Percentiles rank a stretch among this genome's conserved stretches.
These are phyloP conservation scores for Neolentinus lepideus DNA, from an alignment of 1,284 basidiomycete genomes.

Conservation along the genomic window DNA sequence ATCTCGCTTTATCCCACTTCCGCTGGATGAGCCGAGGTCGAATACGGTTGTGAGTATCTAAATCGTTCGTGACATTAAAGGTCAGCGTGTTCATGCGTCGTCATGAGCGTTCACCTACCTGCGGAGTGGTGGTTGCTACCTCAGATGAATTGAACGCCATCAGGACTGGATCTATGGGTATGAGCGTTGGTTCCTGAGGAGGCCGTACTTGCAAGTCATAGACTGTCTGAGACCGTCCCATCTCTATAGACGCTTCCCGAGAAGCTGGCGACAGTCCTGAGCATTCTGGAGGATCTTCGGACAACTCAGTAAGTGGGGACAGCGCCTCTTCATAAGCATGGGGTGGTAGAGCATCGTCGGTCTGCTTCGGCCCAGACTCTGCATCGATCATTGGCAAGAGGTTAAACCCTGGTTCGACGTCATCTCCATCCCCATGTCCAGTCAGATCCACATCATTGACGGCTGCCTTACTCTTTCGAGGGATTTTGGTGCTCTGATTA, in stretches of 20 bases:
- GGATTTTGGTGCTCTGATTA: slow-evolving; percentile 9
- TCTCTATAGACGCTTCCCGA: background rate
- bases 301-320: slow-evolving; percentile 3
- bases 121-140: too few relatives aligned
- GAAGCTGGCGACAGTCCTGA: background rate
- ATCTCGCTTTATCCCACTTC: background rate
- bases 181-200: background rate
- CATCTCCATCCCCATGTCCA: background rate
- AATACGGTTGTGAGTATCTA: background rate
- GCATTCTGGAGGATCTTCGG: background rate
- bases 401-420: background rate
- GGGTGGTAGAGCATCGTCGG: background rate
- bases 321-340: slow-evolving; percentile 6
- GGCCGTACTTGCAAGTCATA: background rate
- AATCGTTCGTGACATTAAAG: background rate
- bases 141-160: background rate
- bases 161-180: slow-evolving; percentile 15
- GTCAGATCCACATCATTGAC: slow-evolving; percentile 3
- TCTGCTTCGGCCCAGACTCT: background rate
- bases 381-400: background rate
- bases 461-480: slow-evolving; percentile 5
- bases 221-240: background rate
- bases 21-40: background rate
- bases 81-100: background rate
- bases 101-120: background rate